Percentiles rank a stretch among this genome's conserved stretches.
Conservation (phyloP, 2,329 filamentous ascomycete genomes). For the Teratosphaeria nubilosa region DNA sequence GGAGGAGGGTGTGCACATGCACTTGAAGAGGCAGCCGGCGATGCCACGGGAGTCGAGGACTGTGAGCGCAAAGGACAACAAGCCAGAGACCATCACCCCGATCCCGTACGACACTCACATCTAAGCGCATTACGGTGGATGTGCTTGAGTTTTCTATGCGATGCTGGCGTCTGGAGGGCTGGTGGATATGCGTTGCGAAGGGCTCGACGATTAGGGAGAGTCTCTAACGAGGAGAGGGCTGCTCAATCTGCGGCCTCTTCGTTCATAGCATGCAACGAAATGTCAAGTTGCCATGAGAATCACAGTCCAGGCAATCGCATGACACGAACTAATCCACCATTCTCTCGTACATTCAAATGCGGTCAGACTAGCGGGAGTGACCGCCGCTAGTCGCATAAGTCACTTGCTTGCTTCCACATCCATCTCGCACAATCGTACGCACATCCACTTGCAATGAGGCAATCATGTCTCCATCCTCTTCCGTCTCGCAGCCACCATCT, state of each 20-base stretch:
- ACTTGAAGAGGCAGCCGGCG: constrained; percentile 83
- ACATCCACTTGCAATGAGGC: background rate
- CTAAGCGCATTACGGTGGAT: constrained; percentile 41
- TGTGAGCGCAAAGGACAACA: constrained; percentile 70
- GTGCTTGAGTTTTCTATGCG: constrained; percentile 1
- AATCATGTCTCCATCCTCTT: background rate
- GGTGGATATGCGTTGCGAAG: background rate
- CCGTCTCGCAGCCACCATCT: background rate
- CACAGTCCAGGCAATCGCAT: background rate
- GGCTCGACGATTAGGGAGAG: background rate
- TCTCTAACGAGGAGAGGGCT: background rate
- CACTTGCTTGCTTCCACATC: background rate
- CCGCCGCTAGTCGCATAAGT: background rate
- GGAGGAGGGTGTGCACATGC: constrained; percentile 72
- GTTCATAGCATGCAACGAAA: constrained; percentile 4
- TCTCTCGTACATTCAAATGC: background rate
- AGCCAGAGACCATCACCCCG: constrained; percentile 82
- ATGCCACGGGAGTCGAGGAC: constrained; percentile 72
- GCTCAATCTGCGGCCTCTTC: background rate
- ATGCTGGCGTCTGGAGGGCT: background rate
- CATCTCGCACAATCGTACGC: background rate
- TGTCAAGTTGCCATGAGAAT: background rate
- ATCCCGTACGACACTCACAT: constrained; percentile 98
- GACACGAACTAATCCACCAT: background rate
- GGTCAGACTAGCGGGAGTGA: background rate